A percentile compares a stretch with the other conserved stretches of the same genome.
These are phyloP conservation scores for Pseudonitzschia multiseries DNA, from an alignment of 108 stramenopile genomes.

Conservation along the genomic window DNA sequence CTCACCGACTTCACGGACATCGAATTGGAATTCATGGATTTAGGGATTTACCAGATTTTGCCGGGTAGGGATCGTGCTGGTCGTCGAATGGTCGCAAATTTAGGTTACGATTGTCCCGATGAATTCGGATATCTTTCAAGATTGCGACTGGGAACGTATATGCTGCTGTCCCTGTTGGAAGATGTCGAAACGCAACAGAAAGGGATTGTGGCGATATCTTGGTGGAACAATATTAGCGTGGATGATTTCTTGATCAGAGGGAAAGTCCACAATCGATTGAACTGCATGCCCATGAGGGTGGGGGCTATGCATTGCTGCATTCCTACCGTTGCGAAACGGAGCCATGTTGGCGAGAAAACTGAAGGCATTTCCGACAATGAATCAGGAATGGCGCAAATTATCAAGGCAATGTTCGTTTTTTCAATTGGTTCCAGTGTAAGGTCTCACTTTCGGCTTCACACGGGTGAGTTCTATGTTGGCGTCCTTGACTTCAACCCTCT, in stretches of 20 bases:
- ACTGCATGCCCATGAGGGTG: slow-evolving; percentile 2
- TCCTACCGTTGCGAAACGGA: not conserved
- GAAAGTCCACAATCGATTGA: slow-evolving; percentile 5
- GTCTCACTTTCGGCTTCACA: slow-evolving; percentile 5
- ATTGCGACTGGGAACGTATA: not conserved
- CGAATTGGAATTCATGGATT: not conserved
- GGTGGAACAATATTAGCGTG: slow-evolving; percentile 11
- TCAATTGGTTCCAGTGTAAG: not conserved
- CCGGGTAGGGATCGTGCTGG: slow-evolving; percentile 34
- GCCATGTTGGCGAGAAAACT: not conserved
- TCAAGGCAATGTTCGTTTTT: slow-evolving; percentile 9
- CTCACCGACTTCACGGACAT: slow-evolving; percentile 8
- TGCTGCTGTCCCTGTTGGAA: not conserved
- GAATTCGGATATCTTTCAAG: not conserved
- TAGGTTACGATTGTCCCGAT: not conserved
- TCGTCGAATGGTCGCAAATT: slow-evolving; percentile 15
- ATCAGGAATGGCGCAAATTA: slow-evolving; percentile 1
- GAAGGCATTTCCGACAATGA: not conserved
- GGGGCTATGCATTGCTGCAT: slow-evolving; percentile 16
- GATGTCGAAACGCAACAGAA: slow-evolving; percentile 17
- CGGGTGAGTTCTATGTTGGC: not conserved
- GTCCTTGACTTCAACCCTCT: not conserved
- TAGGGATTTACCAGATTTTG: slow-evolving; percentile 18
- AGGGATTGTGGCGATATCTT: slow-evolving; percentile 1
- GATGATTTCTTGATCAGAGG: slow-evolving; percentile 8